Base-by-base conservation (phyloP, 2,329 filamentous ascomycete species). In the Phaeosphaeriaceae sp. region DNA sequence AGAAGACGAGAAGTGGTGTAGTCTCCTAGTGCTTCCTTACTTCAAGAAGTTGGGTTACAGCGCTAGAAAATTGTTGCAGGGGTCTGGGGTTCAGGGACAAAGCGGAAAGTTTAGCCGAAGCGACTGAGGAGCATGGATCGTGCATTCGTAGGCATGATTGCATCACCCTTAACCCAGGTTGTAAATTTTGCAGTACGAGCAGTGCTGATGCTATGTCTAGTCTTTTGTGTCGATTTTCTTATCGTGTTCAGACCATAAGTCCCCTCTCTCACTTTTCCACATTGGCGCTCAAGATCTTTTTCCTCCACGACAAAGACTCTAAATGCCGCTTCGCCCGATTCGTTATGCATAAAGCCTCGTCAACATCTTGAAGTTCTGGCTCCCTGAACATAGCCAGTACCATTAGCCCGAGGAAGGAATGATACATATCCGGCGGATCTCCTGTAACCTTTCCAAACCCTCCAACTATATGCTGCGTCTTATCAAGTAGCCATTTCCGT, bases 341-440 rank as follows among this genome's bases (percentile, higher is more conserved):
- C 56, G 88, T 92, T 32, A 93, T 83, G 65, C 91, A 96, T 42
- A 97, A 76, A 1, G 83, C 83, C 0, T 88, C 81, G 70, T 97
- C 91, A 40, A 96, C 81, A 16, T 77, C 74, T 54, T 87, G 88
- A 30, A 97, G 70, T 0, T 83, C 83, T 1, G 81, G 71, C 58
- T 96, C 89, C 6, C 85, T 84, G 70, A 92, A 83, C 13, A 90
- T 82, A 0, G 87, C 85, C 32, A 99, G 77, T 1, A 89, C 87
- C 2, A 91, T 89, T 28, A 97, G 81, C 0, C 92, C 94, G 23
- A 97, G 82, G 69, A 92, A 97, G 0, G 89, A 89, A 70, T 99
- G 94, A 60, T 96, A 90, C 20, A 97, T 80, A 74, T 90, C 87
- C 76, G 75, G 70, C 47, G 76, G 73, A 53, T 79, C 73, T 13